Conservation (phyloP, 192 early-diverging fungal genomes). For the Coemansia sp. region DNA sequence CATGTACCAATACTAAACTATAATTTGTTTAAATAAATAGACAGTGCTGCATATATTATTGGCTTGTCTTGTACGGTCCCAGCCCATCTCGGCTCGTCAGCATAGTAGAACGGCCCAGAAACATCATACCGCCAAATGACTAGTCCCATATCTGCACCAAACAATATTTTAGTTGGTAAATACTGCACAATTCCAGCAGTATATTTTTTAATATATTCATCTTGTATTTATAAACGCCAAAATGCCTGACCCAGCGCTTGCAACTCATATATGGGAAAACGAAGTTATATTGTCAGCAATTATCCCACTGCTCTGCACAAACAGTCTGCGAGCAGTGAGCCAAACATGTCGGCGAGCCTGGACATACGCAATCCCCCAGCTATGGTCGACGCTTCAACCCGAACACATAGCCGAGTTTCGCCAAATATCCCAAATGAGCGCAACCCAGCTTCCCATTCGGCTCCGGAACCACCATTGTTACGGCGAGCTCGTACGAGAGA, state of each 20-base stretch:
- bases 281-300: neutral
- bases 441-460: neutral
- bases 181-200: conserved; percentile 79
- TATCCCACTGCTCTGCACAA: neutral
- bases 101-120: conserved; percentile 21
- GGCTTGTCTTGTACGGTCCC: conserved; percentile 47
- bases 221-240: conserved; percentile 4
- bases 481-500: neutral
- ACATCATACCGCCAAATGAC: too few species aligned
- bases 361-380: neutral
- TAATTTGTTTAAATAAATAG: neutral
- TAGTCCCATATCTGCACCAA: neutral
- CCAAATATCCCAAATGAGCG: neutral
- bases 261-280: neutral
- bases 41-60: too few species aligned
- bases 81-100: conserved; percentile 17
- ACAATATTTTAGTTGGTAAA: conserved; percentile 42
- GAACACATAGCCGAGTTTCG: neutral
- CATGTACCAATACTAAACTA: neutral
- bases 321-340: neutral
- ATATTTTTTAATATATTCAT: conserved; percentile 64
- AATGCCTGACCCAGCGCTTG: neutral
- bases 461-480: neutral
- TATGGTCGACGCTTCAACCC: neutral
- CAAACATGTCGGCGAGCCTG: conserved; percentile 1